Evolutionary conservation across 345 rosid genomes (phyloP).

Genomic region (Salix exigua): DNA sequence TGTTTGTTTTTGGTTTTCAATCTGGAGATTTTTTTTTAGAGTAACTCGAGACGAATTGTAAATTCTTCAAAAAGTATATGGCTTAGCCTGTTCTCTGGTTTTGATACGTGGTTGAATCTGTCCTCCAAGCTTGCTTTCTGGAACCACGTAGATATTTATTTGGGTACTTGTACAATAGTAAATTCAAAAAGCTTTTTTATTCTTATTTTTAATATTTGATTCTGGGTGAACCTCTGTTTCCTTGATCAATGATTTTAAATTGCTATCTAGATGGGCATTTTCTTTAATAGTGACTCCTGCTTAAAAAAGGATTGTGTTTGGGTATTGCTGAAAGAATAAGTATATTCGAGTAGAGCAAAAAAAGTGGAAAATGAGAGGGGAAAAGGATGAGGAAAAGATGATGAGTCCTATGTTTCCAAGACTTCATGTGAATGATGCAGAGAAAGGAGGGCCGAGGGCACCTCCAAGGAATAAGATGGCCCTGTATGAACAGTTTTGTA

Average conservation of each 20-base stretch:
- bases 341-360: conserved; percentile 10
- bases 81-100: neutral
- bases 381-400: conserved; percentile 42
- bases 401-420: conserved; percentile 61
- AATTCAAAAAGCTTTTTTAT: neutral
- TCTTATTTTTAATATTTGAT: neutral
- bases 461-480: conserved; percentile 85
- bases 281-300: neutral
- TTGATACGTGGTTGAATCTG: conserved; percentile 9
- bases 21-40: conserved; percentile 9
- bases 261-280: neutral
- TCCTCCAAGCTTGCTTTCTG: neutral
- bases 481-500: conserved; percentile 58
- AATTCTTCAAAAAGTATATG: neutral
- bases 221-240: neutral
- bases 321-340: neutral
- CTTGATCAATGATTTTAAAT: neutral
- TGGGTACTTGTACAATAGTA: neutral
- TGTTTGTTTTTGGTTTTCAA: conserved; percentile 8
- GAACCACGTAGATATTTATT: neutral
- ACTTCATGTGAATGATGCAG: conserved; percentile 64
- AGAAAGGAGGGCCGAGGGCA: conserved; percentile 60
- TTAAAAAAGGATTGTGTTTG: conserved; percentile 17
- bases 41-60: neutral
- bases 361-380: conserved; percentile 35